Percentiles rank a stretch among this genome's conserved stretches.
Evolutionary conservation across 2,329 filamentous ascomycete species (phyloP).

Genomic region (Monosporascus cannonballus): DNA sequence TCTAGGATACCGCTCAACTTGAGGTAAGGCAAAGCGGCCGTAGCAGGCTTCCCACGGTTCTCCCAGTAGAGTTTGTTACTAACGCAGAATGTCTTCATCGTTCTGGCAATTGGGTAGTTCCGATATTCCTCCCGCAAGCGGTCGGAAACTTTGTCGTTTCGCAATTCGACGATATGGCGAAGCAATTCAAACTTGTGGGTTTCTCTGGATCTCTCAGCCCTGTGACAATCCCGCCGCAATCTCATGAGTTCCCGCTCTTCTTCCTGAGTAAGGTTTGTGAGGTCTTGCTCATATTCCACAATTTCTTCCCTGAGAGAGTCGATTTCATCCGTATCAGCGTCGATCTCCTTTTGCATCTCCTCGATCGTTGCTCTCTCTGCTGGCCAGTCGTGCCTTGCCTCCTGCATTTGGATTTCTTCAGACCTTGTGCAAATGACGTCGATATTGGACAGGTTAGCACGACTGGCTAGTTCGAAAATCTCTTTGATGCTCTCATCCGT

Average conservation of each 20-base stretch:
- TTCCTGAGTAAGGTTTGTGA: too few relatives aligned
- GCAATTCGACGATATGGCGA: constrained; percentile 29
- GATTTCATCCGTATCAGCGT: too few relatives aligned
- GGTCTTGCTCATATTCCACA: too few relatives aligned
- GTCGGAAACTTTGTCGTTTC: constrained; percentile 29
- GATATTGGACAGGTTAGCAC: constrained; percentile 31
- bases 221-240: too few relatives aligned
- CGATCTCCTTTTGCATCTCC: constrained; percentile 28
- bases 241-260: too few relatives aligned
- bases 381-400: not conserved
- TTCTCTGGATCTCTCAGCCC: too few relatives aligned
- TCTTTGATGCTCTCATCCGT: constrained; percentile 34
- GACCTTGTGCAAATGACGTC: constrained; percentile 38
- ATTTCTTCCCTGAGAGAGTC: too few relatives aligned
- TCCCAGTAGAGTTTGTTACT: constrained; percentile 39
- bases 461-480: constrained; percentile 34
- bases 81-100: constrained; percentile 35
- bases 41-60: constrained; percentile 20
- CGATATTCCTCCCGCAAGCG: constrained; percentile 25
- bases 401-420: constrained; percentile 23
- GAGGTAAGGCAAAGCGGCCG: constrained; percentile 26
- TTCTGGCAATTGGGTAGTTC: constrained; percentile 12
- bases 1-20: constrained; percentile 35
- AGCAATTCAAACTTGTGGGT: constrained; percentile 14
- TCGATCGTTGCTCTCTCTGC: constrained; percentile 24